Base-by-base conservation (phyloP, 192 early-diverging fungal species). In the Haplosporangium gracile region DNA sequence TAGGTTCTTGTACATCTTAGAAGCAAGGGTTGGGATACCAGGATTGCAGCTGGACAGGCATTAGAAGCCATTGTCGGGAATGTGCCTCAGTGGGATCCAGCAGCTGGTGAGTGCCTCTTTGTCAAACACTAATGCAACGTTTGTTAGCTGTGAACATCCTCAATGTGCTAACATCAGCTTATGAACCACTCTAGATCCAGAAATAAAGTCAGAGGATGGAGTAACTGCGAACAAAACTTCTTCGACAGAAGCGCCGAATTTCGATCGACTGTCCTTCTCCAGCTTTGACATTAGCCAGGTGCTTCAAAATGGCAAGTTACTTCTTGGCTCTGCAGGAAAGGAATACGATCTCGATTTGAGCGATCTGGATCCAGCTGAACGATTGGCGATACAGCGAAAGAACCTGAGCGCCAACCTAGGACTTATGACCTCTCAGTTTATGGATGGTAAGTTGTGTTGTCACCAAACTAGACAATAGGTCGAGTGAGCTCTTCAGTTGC, bases 1-100 rank as follows among this genome's bases (percentile, higher is more conserved):
- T 79, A 96, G 95, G 95, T 97, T 15, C 81, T 97, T 4, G 94
- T 95, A 40, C 95, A 97, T 79, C 88, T 99, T 2, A 91, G 97
- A 42, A 97, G 94, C 85, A 94, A 94, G 83, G 93, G 92, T 79
- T 99, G 99, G 99, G 97, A 97, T 68, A 98, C 98, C 22, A 97
- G 99, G 5, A 93, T 95, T 45, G 99, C 99, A n/a, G 97, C 97
- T 0, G 96, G 95, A 4, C 92, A 94, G 55, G 97, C 99, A 10
- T 87, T 99, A 10, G 96, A 97, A 73, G 95, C 96, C 8, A 98
- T 99, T 80, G 96, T 97, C 63, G 88, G 91, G 51, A 96, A 98
- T 87, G 97, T 99, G 5, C 92, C 94, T 39, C 93, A 93, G 43
- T 99, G 97, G 97, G 90, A 95, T 77, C 95, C 96, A 10, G 78